phyloP scores from a whole-genome alignment of 1,284 basidiomycete genomes.

The Erythrobasidium hasegawianum region DNA sequence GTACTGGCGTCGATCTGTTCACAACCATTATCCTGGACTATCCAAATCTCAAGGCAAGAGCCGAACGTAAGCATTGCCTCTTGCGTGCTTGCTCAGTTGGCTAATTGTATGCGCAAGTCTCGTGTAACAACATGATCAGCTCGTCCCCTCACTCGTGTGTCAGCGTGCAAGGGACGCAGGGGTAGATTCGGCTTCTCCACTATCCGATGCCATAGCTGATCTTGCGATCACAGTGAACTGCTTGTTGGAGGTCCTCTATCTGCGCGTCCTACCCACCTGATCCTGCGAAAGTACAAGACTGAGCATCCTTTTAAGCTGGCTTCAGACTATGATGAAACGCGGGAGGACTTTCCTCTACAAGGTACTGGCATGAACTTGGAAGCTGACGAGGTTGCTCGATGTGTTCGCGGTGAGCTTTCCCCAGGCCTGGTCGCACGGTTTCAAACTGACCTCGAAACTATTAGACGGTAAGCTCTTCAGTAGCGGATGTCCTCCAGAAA shows the following conservation, averaged over 20 bases:
- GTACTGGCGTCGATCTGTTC: constrained; percentile 49
- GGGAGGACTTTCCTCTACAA: constrained; percentile 21
- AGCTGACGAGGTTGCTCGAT: constrained; percentile 51
- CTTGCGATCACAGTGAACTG: constrained; percentile 23
- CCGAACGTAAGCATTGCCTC: constrained; percentile 41
- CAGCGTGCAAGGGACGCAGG: constrained; percentile 44
- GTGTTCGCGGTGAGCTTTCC: constrained; percentile 38
- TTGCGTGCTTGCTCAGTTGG: background rate
- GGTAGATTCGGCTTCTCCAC: constrained; percentile 38
- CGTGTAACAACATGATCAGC: constrained; percentile 29
- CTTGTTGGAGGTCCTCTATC: constrained; percentile 14
- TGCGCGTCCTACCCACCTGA: constrained; percentile 24
- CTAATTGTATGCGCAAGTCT: constrained; percentile 14
- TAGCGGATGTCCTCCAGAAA: constrained; percentile 46
- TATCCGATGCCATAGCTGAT: constrained; percentile 38
- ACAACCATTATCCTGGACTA: constrained; percentile 48
- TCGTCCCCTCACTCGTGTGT: constrained; percentile 13
- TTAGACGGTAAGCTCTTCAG: constrained; percentile 47
- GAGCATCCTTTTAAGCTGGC: constrained; percentile 17
- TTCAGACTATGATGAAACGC: constrained; percentile 18
- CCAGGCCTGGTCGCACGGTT: background rate
- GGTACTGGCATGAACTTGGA: constrained; percentile 49
- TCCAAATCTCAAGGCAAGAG: constrained; percentile 47
- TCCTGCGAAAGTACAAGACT: constrained; percentile 31
- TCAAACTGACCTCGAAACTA: background rate